phyloP scores from a whole-genome alignment of 2,329 filamentous ascomycete genomes.

The Dactylonectria estremocensis region DNA sequence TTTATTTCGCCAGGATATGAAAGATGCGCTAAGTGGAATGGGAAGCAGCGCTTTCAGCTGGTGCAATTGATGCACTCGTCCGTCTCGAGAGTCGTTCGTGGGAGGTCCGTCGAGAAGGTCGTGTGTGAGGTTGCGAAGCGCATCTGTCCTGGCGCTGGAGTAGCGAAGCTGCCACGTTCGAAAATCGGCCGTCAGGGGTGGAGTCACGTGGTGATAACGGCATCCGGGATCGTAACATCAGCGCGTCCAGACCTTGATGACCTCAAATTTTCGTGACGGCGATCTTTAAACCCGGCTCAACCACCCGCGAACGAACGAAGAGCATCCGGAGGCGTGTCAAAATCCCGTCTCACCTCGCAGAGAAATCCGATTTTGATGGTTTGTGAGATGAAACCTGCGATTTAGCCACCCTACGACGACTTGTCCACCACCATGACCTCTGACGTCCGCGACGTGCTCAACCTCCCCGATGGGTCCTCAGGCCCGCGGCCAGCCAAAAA shows the following conservation, averaged over 20 bases:
- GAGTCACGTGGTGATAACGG: constrained; percentile 55
- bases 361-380: constrained; percentile 30
- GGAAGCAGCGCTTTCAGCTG: constrained; percentile 18
- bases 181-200: constrained; percentile 55
- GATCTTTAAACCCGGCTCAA: constrained; percentile 21
- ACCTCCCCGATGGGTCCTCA: constrained; percentile 74
- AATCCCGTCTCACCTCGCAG: background rate
- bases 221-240: constrained; percentile 10
- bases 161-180: constrained; percentile 69
- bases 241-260: constrained; percentile 28
- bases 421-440: constrained; percentile 72
- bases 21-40: background rate
- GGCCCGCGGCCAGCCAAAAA: constrained; percentile 78
- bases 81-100: constrained; percentile 19
- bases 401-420: constrained; percentile 31
- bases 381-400: constrained; percentile 42
- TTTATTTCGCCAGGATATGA: constrained; percentile 39
- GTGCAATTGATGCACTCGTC: constrained; percentile 38
- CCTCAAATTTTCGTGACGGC: constrained; percentile 31
- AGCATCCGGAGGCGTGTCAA: background rate
- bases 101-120: constrained; percentile 16
- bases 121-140: constrained; percentile 32
- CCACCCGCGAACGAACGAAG: constrained; percentile 18
- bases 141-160: constrained; percentile 34
- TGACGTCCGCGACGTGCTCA: constrained; percentile 91